Conservation (phyloP, 2,329 filamentous ascomycete genomes). For the Colletotrichum plurivorum region DNA sequence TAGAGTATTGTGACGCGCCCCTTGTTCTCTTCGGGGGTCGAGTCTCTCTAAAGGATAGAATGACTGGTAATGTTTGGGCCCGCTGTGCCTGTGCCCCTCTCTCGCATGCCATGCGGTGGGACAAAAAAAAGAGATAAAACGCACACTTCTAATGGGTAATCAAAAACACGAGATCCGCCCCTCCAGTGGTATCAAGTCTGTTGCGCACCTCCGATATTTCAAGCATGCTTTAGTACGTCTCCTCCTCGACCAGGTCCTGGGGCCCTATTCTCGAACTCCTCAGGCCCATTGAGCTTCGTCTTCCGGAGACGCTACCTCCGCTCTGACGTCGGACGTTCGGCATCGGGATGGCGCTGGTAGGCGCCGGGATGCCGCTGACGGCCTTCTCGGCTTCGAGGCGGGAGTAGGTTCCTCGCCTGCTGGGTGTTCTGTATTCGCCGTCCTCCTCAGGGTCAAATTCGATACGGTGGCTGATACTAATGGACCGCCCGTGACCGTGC, state of each 20-base stretch:
- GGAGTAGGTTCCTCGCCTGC: constrained; percentile 67
- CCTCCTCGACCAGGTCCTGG: constrained; percentile 64
- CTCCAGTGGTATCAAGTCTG: constrained; percentile 42
- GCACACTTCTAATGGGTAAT: constrained; percentile 38
- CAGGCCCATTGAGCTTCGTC: constrained; percentile 55
- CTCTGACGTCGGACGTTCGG: constrained; percentile 61
- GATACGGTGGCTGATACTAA: constrained; percentile 68
- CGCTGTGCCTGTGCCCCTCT: constrained; percentile 16
- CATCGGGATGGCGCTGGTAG: constrained; percentile 62
- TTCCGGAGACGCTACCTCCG: constrained; percentile 45
- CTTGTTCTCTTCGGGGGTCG: too few relatives aligned
- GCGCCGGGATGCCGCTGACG: constrained; percentile 56
- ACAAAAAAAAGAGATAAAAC: neutral
- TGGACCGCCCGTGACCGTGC: constrained; percentile 65
- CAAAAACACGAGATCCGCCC: constrained; percentile 48
- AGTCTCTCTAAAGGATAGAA: constrained; percentile 19
- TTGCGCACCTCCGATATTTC: constrained; percentile 1
- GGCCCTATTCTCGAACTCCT: constrained; percentile 44
- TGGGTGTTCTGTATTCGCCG: constrained; percentile 64
- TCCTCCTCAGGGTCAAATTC: constrained; percentile 63
- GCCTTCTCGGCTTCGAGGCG: constrained; percentile 60
- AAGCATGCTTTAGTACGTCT: constrained; percentile 63
- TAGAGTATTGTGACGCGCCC: neutral
- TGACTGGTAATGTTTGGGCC: constrained; percentile 23
- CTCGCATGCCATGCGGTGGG: constrained; percentile 5